Conservation (phyloP, 1,139 yeast species). For the Hemisphaericaspora subhashii region DNA sequence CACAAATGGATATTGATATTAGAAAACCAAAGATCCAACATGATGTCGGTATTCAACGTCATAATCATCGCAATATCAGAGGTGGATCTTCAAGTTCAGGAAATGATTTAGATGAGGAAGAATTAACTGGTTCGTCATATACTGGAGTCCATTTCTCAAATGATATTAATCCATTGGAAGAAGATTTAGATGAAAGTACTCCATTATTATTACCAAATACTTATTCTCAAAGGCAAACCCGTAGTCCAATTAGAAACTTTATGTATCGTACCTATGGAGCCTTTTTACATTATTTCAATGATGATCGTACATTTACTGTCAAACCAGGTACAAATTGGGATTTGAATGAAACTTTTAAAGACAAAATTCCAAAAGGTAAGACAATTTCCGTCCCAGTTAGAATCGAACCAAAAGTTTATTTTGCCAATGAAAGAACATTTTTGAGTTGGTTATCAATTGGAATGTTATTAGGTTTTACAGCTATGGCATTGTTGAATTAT, state of each 20-base stretch:
- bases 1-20: conserved; percentile 97
- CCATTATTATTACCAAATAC: conserved; percentile 43
- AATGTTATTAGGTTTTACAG: conserved; percentile 70
- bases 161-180: conserved; percentile 49
- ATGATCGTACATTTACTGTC: conserved; percentile 69
- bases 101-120: conserved; percentile 50
- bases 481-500: conserved; percentile 67
- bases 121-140: conserved; percentile 38
- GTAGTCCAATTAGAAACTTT: conserved; percentile 33
- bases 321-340: conserved; percentile 83
- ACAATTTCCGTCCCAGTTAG: conserved; percentile 74
- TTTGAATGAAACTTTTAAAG: conserved; percentile 45
- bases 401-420: conserved; percentile 82
- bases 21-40: conserved; percentile 79
- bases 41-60: conserved; percentile 56
- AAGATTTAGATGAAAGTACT: conserved; percentile 45
- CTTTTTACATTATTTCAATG: conserved; percentile 53
- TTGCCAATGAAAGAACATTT: conserved; percentile 81
- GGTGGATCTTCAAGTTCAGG: conserved; percentile 45
- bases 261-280: conserved; percentile 35
- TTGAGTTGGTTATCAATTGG: conserved; percentile 78
- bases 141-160: conserved; percentile 49
- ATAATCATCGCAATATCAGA: conserved; percentile 21
- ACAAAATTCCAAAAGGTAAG: conserved; percentile 74
- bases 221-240: conserved; percentile 27